phyloP scores from a whole-genome alignment of 2,329 filamentous ascomycete species.

The Aplosporella prunicola region DNA sequence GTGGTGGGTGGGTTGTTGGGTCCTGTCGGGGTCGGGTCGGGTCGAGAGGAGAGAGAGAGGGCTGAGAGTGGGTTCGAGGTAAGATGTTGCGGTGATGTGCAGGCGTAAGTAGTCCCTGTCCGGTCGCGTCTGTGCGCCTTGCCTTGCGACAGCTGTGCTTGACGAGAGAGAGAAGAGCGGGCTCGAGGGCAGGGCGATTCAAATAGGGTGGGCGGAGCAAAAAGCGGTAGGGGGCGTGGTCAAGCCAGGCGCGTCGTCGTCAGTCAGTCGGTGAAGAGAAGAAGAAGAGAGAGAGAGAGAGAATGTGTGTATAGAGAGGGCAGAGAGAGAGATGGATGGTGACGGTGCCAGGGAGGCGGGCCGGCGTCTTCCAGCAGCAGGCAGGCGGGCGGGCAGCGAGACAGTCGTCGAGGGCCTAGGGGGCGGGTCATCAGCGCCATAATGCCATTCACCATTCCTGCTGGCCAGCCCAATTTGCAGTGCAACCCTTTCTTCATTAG shows the following conservation, averaged over 20 bases:
- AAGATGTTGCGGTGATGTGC: slow-evolving; percentile 11
- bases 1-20: slow-evolving; percentile 2
- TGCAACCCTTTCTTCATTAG: slow-evolving; percentile 1
- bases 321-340: no score
- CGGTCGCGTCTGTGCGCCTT: slow-evolving; percentile 13
- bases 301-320: not conserved
- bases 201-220: no score
- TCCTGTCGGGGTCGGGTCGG: not conserved
- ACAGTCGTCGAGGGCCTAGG: no score
- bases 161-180: not conserved
- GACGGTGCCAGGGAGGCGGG: slow-evolving; percentile 5
- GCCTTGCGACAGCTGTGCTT: slow-evolving; percentile 12
- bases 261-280: not conserved
- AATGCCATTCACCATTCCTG: no score
- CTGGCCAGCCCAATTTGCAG: no score
- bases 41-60: slow-evolving; percentile 3
- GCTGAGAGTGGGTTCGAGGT: not conserved
- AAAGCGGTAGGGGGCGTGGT: no score
- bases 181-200: no score
- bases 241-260: no score
- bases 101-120: slow-evolving; percentile 9
- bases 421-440: no score
- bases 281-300: slow-evolving; percentile 1
- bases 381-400: no score
- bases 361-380: no score